Evolutionary conservation across 2,329 filamentous ascomycete species (phyloP), one percentile per base, ranked within the genome.

Genomic region (Plenodomus biglobosus): DNA sequence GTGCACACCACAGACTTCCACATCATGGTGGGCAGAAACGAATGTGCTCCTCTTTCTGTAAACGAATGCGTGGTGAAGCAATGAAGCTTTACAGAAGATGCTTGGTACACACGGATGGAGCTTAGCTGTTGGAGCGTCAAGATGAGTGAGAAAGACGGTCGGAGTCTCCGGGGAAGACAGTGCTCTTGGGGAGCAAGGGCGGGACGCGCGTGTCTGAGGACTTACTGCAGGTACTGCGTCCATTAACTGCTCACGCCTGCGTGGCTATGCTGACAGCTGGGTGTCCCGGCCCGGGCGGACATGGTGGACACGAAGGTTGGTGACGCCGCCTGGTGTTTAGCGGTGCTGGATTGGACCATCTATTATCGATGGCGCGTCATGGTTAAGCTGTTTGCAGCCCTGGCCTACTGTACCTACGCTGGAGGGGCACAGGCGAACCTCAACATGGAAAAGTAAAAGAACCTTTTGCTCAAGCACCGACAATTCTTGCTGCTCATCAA

Each of bases 1-100:
- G 55, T 51, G 19, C 49, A 51, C n/a, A 51, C 32, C 13, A 42
- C 27, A 19, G 44, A 44, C 45, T 52, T 57, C 47, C 47, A 55
- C 52, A 52, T 57, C 16, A 35, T 39, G 15, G 34, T 39, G n/a
- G 30, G 40, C 19, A 34, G 35, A 41, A 55, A 41, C 45, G 46
- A 52, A 41, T 43, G 44, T 46, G n/a, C n/a, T n/a, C n/a, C n/a
- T n/a, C n/a, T 24, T 20, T 13, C 39, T 20, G 20, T 35, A 35
- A 48, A 44, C 44, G 48, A 52, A 37, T 46, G 49, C 32, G 16
- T n/a, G 19, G 36, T 40, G 22, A 44, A 30, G 37, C 27, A 15
- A 24, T 24, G 48, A 56, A 50, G 48, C 48, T 53, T 51, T 46
- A 32, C 43, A 48, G 35, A 24, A 34, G 40, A 47, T 50, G 46